Conservation (phyloP, 805 yeast genomes). For the Teunomyces atbi region DNA sequence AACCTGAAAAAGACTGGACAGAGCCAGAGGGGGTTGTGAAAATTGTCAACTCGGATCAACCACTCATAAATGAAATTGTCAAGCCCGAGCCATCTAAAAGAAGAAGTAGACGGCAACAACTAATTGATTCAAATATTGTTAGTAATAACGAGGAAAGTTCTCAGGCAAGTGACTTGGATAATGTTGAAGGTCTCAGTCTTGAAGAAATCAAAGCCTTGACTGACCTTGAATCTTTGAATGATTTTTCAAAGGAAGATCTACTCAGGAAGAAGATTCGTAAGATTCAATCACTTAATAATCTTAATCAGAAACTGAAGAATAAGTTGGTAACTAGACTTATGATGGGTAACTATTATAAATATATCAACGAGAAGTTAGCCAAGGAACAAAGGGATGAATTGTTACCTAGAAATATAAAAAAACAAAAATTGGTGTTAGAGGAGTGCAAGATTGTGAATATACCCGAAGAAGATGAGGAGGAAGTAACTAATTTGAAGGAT, state of each 20-base stretch:
- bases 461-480: constrained; percentile 5
- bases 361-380: constrained; percentile 30
- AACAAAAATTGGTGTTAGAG: constrained; percentile 17
- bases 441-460: neutral
- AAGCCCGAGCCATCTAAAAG: constrained; percentile 35
- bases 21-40: constrained; percentile 57
- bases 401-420: constrained; percentile 10
- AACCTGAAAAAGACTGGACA: constrained; percentile 24
- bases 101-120: constrained; percentile 1
- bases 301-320: constrained; percentile 45
- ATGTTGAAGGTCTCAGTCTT: constrained; percentile 34
- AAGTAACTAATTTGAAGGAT: constrained; percentile 2
- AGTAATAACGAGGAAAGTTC: constrained; percentile 11
- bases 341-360: constrained; percentile 65
- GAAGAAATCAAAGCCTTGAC: constrained; percentile 38
- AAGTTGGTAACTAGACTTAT: constrained; percentile 59
- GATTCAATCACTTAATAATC: constrained; percentile 37
- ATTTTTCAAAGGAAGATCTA: constrained; percentile 36
- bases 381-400: constrained; percentile 6
- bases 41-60: constrained; percentile 47
- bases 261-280: constrained; percentile 50
- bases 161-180: constrained; percentile 26
- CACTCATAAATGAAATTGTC: constrained; percentile 51
- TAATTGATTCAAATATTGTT: neutral
- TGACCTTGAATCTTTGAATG: constrained; percentile 33